Conservation (phyloP, 2,329 filamentous ascomycete genomes). For the Didymella pomorum region DNA sequence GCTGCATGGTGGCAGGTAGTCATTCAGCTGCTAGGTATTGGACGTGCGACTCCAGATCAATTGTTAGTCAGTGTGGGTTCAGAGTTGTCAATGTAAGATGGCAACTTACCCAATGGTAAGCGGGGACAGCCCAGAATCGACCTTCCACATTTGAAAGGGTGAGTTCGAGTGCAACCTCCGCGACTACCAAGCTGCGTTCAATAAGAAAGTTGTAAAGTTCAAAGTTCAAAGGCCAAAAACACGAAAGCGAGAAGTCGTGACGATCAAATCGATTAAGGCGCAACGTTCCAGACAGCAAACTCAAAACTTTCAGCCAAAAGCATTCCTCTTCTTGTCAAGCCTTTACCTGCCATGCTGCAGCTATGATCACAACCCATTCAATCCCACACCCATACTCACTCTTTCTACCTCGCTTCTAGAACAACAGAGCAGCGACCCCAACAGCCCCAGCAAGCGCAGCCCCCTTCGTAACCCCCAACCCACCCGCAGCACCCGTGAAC, state of each 20-base stretch:
- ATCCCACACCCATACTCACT: background rate
- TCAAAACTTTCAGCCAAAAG: background rate
- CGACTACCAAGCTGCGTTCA: background rate
- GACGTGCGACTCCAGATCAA: too few relatives aligned
- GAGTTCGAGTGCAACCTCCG: background rate
- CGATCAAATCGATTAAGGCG: background rate
- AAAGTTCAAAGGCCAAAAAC: background rate
- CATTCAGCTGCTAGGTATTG: too few relatives aligned
- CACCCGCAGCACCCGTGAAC: conserved; percentile 21
- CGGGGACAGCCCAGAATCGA: background rate
- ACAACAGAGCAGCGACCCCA: conserved; percentile 18
- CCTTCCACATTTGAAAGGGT: background rate
- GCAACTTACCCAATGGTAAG: background rate
- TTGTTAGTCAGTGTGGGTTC: background rate
- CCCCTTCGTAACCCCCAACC: conserved; percentile 6
- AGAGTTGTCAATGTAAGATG: background rate
- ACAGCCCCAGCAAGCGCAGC: conserved; percentile 13
- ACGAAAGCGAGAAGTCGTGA: background rate
- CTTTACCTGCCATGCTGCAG: background rate
- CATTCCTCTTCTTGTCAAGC: conserved; percentile 1
- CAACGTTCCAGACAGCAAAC: background rate
- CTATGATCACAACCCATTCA: too few relatives aligned
- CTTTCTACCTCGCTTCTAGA: background rate
- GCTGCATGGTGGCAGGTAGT: background rate
- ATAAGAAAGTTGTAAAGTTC: background rate